A percentile compares a stretch with the other conserved stretches of the same genome.
Conservation (phyloP, 208 protist species). For the Trypanosoma mega region DNA sequence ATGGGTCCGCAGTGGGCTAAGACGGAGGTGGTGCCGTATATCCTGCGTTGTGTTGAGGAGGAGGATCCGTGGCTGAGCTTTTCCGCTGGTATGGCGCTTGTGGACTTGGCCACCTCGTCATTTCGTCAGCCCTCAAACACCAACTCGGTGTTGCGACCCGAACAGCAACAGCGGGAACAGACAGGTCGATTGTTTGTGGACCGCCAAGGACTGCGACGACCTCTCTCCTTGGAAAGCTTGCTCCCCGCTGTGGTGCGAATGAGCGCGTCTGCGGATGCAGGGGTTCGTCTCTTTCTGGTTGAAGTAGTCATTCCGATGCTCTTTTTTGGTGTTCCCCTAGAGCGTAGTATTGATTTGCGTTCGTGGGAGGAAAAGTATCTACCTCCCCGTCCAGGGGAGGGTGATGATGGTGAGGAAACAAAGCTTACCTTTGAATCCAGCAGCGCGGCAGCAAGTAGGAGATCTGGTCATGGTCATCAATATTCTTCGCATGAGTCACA, state of each 20-base stretch:
- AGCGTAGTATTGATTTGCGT: conserved; percentile 39
- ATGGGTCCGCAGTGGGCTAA: conserved; percentile 50
- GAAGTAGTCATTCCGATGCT: conserved; percentile 73
- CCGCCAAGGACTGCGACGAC: conserved; percentile 13
- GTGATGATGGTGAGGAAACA: background rate
- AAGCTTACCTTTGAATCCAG: background rate
- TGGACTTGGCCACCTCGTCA: conserved; percentile 36
- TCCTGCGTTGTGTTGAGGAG: conserved; percentile 77
- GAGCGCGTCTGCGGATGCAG: conserved; percentile 34
- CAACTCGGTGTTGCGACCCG: background rate
- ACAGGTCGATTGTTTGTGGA: background rate
- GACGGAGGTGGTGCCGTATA: conserved; percentile 66
- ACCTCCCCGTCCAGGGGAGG: conserved; percentile 2
- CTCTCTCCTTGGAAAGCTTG: conserved; percentile 36
- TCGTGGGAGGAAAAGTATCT: conserved; percentile 63
- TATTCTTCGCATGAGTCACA: no score
- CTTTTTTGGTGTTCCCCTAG: conserved; percentile 57
- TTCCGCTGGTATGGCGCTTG: conserved; percentile 47
- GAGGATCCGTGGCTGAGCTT: conserved; percentile 67
- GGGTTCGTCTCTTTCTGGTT: conserved; percentile 52
- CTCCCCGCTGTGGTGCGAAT: conserved; percentile 49
- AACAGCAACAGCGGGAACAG: background rate
- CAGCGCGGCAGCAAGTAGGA: background rate
- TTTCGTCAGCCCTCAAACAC: background rate
- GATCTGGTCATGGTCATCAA: no score